Conservation (phyloP, 1,139 yeast genomes). For the Candida sp. region DNA sequence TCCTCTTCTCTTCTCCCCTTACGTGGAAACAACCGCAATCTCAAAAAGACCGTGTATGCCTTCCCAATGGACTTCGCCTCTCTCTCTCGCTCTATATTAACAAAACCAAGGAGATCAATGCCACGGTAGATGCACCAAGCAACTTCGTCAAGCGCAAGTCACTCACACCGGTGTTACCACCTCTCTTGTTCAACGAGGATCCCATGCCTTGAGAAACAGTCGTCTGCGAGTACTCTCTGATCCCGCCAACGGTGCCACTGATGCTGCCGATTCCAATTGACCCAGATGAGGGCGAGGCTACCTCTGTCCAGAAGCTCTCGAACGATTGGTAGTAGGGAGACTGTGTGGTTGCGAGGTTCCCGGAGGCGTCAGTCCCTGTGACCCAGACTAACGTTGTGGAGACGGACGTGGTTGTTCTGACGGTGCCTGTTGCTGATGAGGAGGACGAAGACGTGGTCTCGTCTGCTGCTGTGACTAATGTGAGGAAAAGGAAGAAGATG, state of each 20-base stretch:
- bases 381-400: slow-evolving; percentile 54
- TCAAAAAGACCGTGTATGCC: too few relatives aligned
- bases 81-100: slow-evolving; percentile 2
- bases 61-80: neutral
- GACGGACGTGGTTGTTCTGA: slow-evolving; percentile 18
- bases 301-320: slow-evolving; percentile 27
- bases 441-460: slow-evolving; percentile 7
- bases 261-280: slow-evolving; percentile 55
- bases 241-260: slow-evolving; percentile 59
- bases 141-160: neutral
- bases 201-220: slow-evolving; percentile 12
- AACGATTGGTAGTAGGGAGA: slow-evolving; percentile 56
- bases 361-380: slow-evolving; percentile 51
- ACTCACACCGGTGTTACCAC: neutral
- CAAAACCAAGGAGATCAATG: slow-evolving; percentile 8
- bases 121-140: slow-evolving; percentile 3
- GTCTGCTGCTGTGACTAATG: slow-evolving; percentile 12
- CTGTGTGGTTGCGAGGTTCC: slow-evolving; percentile 42
- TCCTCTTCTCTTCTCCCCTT: too few relatives aligned
- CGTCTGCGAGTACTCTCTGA: slow-evolving; percentile 41
- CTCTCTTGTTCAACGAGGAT: slow-evolving; percentile 1
- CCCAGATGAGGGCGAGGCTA: slow-evolving; percentile 50
- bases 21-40: too few relatives aligned
- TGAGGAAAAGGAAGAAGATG: slow-evolving; percentile 9
- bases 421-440: slow-evolving; percentile 13